These are phyloP conservation scores for Euclidium syriacum DNA, from an alignment of 345 rosid species.

Conservation along the genomic window DNA sequence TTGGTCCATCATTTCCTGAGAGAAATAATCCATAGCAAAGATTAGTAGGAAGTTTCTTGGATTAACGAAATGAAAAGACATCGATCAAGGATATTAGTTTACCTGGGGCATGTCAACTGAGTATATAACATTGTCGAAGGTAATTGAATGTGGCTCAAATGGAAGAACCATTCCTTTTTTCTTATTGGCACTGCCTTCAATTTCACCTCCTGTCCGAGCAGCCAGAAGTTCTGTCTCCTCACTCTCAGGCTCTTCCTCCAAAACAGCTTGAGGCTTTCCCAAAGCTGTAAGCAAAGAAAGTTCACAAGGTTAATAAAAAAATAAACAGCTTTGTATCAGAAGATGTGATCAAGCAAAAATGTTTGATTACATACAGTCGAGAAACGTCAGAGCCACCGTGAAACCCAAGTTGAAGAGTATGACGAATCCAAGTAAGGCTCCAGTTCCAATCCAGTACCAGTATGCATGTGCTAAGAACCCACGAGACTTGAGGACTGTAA, in stretches of 20 bases:
- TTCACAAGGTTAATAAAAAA: background rate
- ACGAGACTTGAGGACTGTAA: slow-evolving; percentile 51
- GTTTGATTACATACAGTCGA: slow-evolving; percentile 52
- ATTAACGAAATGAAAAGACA: background rate
- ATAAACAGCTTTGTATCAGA: background rate
- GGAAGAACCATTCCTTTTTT: slow-evolving; percentile 76
- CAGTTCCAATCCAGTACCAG: slow-evolving; percentile 89
- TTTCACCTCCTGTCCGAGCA: slow-evolving; percentile 17
- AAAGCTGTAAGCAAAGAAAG: slow-evolving; percentile 43
- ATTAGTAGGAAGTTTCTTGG: slow-evolving; percentile 4
- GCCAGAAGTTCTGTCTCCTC: slow-evolving; percentile 29
- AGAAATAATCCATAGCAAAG: background rate
- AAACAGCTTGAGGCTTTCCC: slow-evolving; percentile 45
- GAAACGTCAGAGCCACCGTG: slow-evolving; percentile 59
- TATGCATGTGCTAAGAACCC: slow-evolving; percentile 62
- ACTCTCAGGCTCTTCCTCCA: slow-evolving; percentile 38
- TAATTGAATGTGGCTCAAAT: slow-evolving; percentile 57
- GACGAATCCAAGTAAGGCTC: slow-evolving; percentile 54
- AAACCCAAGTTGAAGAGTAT: slow-evolving; percentile 64
- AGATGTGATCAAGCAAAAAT: slow-evolving; percentile 2
- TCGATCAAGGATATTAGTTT: slow-evolving; percentile 10
- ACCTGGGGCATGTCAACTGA: slow-evolving; percentile 85
- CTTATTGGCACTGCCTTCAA: slow-evolving; percentile 18
- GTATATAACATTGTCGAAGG: slow-evolving; percentile 52
- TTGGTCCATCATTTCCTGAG: slow-evolving; percentile 46